Evolutionary conservation across 177 flowering plant genomes (phyloP).

Genomic region (Vitis hybrid): DNA sequence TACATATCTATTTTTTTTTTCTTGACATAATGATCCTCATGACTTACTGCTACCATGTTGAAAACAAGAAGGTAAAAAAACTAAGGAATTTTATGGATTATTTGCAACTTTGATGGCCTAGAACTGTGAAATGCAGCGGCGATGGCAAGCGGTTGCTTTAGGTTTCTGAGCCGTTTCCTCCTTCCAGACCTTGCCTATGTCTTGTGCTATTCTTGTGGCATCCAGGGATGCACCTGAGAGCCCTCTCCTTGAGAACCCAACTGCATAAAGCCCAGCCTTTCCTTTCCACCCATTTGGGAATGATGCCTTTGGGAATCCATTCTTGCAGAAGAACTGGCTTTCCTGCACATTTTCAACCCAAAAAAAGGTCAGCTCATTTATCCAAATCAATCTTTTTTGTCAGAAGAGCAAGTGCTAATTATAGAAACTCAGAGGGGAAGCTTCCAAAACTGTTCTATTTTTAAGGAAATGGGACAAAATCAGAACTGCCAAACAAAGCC

Average conservation of each 20-base stretch:
- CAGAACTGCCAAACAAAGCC: slow-evolving; percentile 5
- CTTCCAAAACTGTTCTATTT: slow-evolving; percentile 4
- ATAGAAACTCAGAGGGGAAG: not conserved
- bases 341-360: slow-evolving; percentile 32
- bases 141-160: slow-evolving; percentile 39
- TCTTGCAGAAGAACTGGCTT: slow-evolving; percentile 52
- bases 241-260: slow-evolving; percentile 79
- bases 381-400: not conserved
- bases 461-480: not conserved
- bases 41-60: not conserved
- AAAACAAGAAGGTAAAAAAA: not conserved
- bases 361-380: slow-evolving; percentile 14
- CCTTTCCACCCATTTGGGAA: slow-evolving; percentile 77
- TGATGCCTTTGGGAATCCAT: slow-evolving; percentile 64
- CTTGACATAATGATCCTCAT: not conserved
- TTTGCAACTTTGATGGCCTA: slow-evolving; percentile 8
- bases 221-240: slow-evolving; percentile 64
- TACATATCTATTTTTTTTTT: not conserved
- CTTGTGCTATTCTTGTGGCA: slow-evolving; percentile 52
- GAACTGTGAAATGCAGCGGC: slow-evolving; percentile 66
- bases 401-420: not conserved
- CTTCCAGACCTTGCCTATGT: slow-evolving; percentile 59
- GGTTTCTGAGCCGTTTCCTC: slow-evolving; percentile 48
- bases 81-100: not conserved
- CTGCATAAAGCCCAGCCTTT: slow-evolving; percentile 61